Base-by-base conservation (phyloP, 164 flowering plant genomes). In the Tetrastigma voinierianum region DNA sequence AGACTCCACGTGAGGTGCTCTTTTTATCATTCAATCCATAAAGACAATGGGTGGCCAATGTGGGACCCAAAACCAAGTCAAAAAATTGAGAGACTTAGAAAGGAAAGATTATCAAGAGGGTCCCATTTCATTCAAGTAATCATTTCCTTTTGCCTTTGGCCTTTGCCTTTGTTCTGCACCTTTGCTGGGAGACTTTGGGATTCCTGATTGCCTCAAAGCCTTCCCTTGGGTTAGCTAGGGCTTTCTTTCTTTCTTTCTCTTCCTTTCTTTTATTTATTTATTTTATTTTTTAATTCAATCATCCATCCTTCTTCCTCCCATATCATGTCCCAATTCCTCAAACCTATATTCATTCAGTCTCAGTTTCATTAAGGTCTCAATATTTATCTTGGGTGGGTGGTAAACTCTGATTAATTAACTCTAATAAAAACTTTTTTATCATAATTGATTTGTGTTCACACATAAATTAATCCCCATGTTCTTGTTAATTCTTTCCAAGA, bases 1-100 rank as follows among this genome's bases (percentile, higher is more conserved):
- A 84, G 88, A 76, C 63, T 82, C 86, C 88, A 84, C 88, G 88
- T 84, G 88, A 84, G 88, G 84, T 84, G 88, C 86, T 80, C 80
- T 84, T 79, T 82, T 77, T 78, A 84, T 84, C 82, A 82, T 84
- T 84, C 84, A 80, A 75, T 82, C 83, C 84, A 80, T 80, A 80
- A 82, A 80, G 88, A 84, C 86, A 82, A 72, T 79, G 84, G 84
- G 76, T 80, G 84, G 71, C 75, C 81, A 32, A 52, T 56, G 69
- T 73, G 75, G 80, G 85, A 24, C 80, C 82, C 78, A 65, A 64
- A 69, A 73, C 72, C 80, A 77, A 73, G 84, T 80, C 81, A 78
- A 76, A 76, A 74, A 72, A 73, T 67, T 69, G 68, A 79, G 72
- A 69, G 72, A 70, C 68, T 46, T 52, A 51, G 54, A 72, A 73